Evolutionary conservation across 306 rosid species (phyloP).

Genomic region (Fagus crenata): DNA sequence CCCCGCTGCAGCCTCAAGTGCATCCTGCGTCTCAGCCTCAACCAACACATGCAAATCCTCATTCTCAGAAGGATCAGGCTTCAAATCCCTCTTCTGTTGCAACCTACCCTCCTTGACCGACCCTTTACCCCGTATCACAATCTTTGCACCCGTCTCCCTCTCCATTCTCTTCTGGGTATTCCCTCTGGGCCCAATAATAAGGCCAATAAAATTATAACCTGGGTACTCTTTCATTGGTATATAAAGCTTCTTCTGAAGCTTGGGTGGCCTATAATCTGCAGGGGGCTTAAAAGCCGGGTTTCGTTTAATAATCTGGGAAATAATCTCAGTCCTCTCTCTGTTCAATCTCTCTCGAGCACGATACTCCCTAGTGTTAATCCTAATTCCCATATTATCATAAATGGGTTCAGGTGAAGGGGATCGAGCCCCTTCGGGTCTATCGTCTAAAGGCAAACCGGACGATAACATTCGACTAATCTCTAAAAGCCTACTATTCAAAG

Average conservation of each 20-base stretch:
- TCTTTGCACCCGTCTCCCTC: conserved; percentile 94
- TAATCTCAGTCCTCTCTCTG: conserved; percentile 89
- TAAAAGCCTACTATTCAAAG: conserved; percentile 85
- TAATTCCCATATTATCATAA: conserved; percentile 89
- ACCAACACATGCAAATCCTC: conserved; percentile 97
- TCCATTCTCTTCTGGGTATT: conserved; percentile 99
- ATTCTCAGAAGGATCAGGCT: conserved; percentile 88
- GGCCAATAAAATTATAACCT: conserved; percentile 92
- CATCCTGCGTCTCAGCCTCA: conserved; percentile 86
- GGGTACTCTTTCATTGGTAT: conserved; percentile 98
- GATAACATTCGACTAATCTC: conserved; percentile 94
- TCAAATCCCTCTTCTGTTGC: conserved; percentile 94
- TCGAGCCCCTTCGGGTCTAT: conserved; percentile 93
- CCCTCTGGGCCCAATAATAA: conserved; percentile 94
- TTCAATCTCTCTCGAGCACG: conserved; percentile 92
- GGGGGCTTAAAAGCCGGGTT: conserved; percentile 98
- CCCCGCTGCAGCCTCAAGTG: conserved; percentile 95
- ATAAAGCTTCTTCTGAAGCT: conserved; percentile 98
- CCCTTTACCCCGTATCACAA: conserved; percentile 94
- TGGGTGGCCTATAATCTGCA: conserved; percentile 92
- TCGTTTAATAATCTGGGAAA: conserved; percentile 83
- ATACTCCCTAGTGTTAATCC: conserved; percentile 89
- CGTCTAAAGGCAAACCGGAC: conserved; percentile 90
- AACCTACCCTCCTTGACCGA: conserved; percentile 92
- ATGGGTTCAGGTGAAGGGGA: conserved; percentile 98